phyloP scores from a whole-genome alignment of 23 red algal genomes.

The Gracilariopsis chorda region DNA sequence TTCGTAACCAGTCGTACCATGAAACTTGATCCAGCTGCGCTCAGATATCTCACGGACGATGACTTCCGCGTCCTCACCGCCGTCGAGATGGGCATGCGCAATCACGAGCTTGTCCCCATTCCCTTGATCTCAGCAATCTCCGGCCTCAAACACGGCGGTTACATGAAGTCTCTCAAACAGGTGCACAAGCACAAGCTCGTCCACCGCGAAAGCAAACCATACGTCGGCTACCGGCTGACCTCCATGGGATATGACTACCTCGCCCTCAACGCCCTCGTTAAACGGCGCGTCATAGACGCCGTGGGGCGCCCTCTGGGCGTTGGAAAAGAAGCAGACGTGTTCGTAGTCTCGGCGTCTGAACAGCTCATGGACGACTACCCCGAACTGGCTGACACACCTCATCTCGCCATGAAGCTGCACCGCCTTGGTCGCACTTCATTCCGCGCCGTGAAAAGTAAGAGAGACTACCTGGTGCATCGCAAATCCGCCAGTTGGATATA shows the following conservation, averaged over 20 bases:
- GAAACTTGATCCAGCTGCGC: constrained; percentile 86
- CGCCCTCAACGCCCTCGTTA: constrained; percentile 81
- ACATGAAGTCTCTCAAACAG: constrained; percentile 39
- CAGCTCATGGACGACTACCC: constrained; percentile 39
- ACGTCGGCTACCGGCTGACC: constrained; percentile 93
- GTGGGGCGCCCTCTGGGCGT: constrained; percentile 84
- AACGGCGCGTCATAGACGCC: constrained; percentile 66
- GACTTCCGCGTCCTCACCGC: constrained; percentile 93
- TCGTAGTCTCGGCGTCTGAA: constrained; percentile 42
- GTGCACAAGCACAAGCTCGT: constrained; percentile 91
- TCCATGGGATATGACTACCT: constrained; percentile 94
- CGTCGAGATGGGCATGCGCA: constrained; percentile 99
- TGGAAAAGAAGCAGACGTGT: constrained; percentile 98
- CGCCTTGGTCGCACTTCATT: constrained; percentile 95
- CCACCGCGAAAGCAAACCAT: constrained; percentile 78
- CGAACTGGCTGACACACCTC: constrained; percentile 34
- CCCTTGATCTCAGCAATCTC: constrained; percentile 74
- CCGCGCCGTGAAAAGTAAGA: constrained; percentile 79
- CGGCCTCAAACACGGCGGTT: constrained; percentile 63
- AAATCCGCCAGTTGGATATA: constrained; percentile 92
- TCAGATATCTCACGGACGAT: constrained; percentile 74
- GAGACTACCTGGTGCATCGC: constrained; percentile 84
- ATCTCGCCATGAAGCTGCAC: constrained; percentile 92
- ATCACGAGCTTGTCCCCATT: constrained; percentile 93
- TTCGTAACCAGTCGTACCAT: too few species aligned